Base-by-base conservation (phyloP, 2,329 filamentous ascomycete species). In the Fusarium denticulatum region DNA sequence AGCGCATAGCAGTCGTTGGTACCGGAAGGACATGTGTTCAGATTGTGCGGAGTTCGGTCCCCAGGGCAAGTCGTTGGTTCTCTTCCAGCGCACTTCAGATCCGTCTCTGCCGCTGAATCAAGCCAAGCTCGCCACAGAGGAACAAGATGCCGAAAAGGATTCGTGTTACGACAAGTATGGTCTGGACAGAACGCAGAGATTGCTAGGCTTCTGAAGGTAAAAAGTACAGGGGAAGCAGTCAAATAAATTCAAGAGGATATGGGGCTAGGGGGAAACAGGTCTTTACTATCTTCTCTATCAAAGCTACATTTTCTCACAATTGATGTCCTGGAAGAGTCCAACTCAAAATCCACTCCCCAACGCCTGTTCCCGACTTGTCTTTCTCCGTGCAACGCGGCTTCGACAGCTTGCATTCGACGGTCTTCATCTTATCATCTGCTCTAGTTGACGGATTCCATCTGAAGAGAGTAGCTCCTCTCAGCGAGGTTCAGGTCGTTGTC, bases 121-220 rank as follows among this genome's bases (percentile, higher is more conserved):
- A n/a, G n/a, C n/a, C n/a, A n/a, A n/a, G n/a, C n/a, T n/a, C n/a
- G n/a, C n/a, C n/a, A n/a, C n/a, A n/a, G n/a, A n/a, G n/a, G n/a
- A n/a, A n/a, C n/a, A n/a, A n/a, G n/a, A n/a, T n/a, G n/a, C n/a
- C n/a, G n/a, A n/a, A n/a, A n/a, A n/a, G n/a, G n/a, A n/a, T n/a
- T n/a, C n/a, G n/a, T n/a, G n/a, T n/a, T n/a, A n/a, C n/a, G n/a
- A n/a, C n/a, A n/a, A n/a, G n/a, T n/a, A n/a, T n/a, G 7, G 11
- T 5, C 11, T 24, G 2, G 7, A 20, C 15, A 32, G 3, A 14
- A 5, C 7, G 9, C 15, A 10, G 15, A 2, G 3, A 49, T 24
- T 4, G 1, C 46, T 18, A 0, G 7, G 11, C 2, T n/a, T 32
- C 11, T 13, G 11, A n/a, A n/a, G n/a, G n/a, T n/a, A n/a, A n/a